Percentiles rank a stretch among this genome's conserved stretches.
Conservation (phyloP, 768 basidiomycete species). For the Lyophyllum semitale region DNA sequence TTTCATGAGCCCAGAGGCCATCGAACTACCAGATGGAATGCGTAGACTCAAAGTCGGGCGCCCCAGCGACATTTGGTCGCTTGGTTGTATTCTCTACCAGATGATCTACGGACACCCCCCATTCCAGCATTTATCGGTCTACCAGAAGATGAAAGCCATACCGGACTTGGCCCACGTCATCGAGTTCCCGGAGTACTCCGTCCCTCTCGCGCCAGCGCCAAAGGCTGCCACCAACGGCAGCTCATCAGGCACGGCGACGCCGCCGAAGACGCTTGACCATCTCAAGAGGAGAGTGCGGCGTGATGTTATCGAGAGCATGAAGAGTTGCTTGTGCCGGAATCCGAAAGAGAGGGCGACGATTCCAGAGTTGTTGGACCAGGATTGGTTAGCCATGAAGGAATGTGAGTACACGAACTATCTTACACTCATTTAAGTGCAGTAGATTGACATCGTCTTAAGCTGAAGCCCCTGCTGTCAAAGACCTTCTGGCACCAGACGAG, state of each 20-base stretch:
- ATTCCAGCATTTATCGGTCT: conserved; percentile 81
- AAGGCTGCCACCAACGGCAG: conserved; percentile 25
- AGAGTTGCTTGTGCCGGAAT: conserved; percentile 74
- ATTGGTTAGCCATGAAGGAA: conserved; percentile 73
- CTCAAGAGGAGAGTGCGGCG: conserved; percentile 68
- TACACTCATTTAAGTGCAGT: background rate
- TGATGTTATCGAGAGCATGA: conserved; percentile 82
- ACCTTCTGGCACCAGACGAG: conserved; percentile 51
- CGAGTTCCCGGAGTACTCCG: conserved; percentile 75
- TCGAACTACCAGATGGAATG: conserved; percentile 85
- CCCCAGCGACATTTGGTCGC: conserved; percentile 95
- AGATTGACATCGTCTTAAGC: conserved; percentile 18
- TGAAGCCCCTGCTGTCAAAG: conserved; percentile 28
- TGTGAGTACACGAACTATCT: conserved; percentile 35
- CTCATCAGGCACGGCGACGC: conserved; percentile 30
- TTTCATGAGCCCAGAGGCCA: conserved; percentile 98
- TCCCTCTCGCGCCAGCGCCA: conserved; percentile 49
- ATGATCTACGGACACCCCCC: conserved; percentile 97
- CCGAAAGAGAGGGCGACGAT: conserved; percentile 88
- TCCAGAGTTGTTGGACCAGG: conserved; percentile 79
- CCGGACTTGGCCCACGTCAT: conserved; percentile 77
- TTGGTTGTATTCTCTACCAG: conserved; percentile 97
- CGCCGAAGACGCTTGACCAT: conserved; percentile 65
- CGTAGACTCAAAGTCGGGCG: conserved; percentile 92
- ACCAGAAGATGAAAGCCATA: conserved; percentile 93